Evolutionary conservation across 257 asterid species (phyloP).

Genomic region (Nicotiana attenuata): DNA sequence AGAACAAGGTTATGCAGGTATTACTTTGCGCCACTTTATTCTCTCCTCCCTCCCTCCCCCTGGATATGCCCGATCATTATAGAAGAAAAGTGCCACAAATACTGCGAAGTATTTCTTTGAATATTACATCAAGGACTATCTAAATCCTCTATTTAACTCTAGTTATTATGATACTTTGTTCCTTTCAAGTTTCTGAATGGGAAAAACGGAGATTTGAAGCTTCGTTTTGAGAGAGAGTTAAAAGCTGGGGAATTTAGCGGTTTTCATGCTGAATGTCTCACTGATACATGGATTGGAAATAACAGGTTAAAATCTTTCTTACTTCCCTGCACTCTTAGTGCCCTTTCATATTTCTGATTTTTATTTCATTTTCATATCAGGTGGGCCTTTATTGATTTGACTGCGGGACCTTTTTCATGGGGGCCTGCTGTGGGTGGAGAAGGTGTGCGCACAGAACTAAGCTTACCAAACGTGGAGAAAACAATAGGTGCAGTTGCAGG

Average conservation of each 20-base stretch:
- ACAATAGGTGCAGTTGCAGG: constrained; percentile 95
- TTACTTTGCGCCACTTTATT: constrained; percentile 8
- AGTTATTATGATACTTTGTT: constrained; percentile 3
- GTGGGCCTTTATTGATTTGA: constrained; percentile 96
- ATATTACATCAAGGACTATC: neutral
- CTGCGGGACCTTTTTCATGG: constrained; percentile 97
- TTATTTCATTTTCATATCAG: constrained; percentile 35
- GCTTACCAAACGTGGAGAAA: constrained; percentile 88
- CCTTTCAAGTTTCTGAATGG: constrained; percentile 62
- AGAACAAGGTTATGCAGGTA: constrained; percentile 95
- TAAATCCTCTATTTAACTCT: constrained; percentile 11
- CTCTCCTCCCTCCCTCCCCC: neutral
- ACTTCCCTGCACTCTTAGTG: neutral
- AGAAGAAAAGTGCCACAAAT: neutral
- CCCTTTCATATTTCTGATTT: neutral
- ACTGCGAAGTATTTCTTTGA: neutral
- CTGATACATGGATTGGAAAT: constrained; percentile 90
- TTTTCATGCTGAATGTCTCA: constrained; percentile 81
- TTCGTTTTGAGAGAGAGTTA: constrained; percentile 58
- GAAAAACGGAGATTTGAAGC: constrained; percentile 64
- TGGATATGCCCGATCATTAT: neutral
- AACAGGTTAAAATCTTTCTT: constrained; percentile 42
- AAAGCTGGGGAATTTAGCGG: constrained; percentile 79
- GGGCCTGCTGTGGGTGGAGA: constrained; percentile 99
- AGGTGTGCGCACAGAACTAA: constrained; percentile 94